Conservation (phyloP, 169 alveolate genomes). For the Plasmodium knowlesi region DNA sequence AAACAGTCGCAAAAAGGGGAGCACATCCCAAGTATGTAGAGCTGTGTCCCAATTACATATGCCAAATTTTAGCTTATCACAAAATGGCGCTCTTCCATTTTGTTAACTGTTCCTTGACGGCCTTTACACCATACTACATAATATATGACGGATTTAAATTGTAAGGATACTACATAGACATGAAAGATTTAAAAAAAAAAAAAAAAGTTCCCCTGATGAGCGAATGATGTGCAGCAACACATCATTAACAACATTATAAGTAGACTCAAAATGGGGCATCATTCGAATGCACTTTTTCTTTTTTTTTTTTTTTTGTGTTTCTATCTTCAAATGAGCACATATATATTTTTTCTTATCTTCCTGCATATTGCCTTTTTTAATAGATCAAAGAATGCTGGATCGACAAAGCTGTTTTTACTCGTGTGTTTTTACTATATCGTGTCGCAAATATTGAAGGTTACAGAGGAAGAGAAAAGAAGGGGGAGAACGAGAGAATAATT, state of each 20-base stretch:
- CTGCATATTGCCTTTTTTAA: neutral
- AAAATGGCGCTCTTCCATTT: slow-evolving; percentile 62
- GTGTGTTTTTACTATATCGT: slow-evolving; percentile 28
- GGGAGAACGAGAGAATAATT: neutral
- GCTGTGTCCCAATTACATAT: neutral
- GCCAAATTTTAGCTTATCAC: neutral
- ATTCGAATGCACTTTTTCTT: neutral
- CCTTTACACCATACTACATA: slow-evolving; percentile 53
- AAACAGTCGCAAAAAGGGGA: neutral
- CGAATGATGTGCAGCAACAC: neutral
- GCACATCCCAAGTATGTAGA: neutral
- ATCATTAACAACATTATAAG: neutral
- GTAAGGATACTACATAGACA: slow-evolving; percentile 15
- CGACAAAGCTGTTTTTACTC: slow-evolving; percentile 35
- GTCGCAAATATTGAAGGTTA: slow-evolving; percentile 58
- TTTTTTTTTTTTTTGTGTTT: too few species aligned
- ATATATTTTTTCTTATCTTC: neutral
- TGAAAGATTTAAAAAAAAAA: neutral
- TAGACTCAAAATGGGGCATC: neutral
- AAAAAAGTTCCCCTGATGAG: neutral
- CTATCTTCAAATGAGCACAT: neutral
- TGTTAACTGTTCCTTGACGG: slow-evolving; percentile 56
- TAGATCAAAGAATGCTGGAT: slow-evolving; percentile 67
- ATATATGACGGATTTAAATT: slow-evolving; percentile 61
- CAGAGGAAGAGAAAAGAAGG: neutral